Evolutionary conservation across 2,329 filamentous ascomycete genomes (phyloP).

Genomic region (Purpureocillium lavendulum): DNA sequence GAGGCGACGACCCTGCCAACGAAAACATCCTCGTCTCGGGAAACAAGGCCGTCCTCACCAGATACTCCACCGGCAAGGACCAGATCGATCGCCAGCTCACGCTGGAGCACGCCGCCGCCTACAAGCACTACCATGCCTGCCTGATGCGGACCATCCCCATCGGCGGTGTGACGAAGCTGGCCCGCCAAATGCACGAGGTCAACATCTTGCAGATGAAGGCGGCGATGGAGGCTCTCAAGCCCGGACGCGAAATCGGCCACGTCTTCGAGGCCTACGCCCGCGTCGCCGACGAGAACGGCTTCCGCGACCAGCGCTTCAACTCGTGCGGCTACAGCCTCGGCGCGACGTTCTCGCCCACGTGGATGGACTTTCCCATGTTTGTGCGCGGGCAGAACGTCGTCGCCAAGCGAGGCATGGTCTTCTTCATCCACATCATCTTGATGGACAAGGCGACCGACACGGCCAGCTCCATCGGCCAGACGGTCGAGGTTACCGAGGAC

Average conservation of each 20-base stretch:
- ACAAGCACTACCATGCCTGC: conserved; percentile 24
- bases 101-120: conserved; percentile 21
- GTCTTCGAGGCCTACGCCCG: conserved; percentile 8
- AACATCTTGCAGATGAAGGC: conserved; percentile 8
- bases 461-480: conserved; percentile 12
- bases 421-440: no score
- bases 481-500: conserved; percentile 18
- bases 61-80: no score
- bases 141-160: conserved; percentile 22
- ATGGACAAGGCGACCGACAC: no score
- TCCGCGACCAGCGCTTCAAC: conserved; percentile 5
- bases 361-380: no score
- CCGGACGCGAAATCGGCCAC: conserved; percentile 5
- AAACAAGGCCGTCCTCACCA: no score
- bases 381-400: no score
- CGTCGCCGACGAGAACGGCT: conserved; percentile 7
- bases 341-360: background rate
- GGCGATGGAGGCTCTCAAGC: conserved; percentile 5
- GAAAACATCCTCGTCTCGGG: conserved; percentile 25
- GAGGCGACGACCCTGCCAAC: conserved; percentile 25
- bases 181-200: conserved; percentile 6
- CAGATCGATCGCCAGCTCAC: conserved; percentile 16
- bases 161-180: conserved; percentile 6
- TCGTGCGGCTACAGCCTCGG: conserved; percentile 7
- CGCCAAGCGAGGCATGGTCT: no score